Evolutionary conservation across 2,329 filamentous ascomycete genomes (phyloP).

Genomic region (Venturiaceae sp.): DNA sequence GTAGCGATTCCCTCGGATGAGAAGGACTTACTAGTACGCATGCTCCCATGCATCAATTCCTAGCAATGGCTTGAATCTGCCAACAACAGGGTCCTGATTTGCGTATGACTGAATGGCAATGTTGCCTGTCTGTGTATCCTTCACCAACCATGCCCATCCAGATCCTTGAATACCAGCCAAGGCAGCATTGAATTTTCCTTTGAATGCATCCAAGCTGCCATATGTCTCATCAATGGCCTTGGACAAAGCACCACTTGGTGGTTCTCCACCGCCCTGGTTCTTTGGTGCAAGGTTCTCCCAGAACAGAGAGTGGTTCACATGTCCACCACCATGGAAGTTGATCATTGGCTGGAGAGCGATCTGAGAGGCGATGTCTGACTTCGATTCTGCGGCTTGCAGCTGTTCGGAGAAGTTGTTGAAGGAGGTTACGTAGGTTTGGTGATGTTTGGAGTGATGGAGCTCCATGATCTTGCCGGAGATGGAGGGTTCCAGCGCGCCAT

Average conservation of each 20-base stretch:
- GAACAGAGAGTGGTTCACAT: conserved; percentile 59
- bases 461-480: conserved; percentile 93
- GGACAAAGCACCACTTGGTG: conserved; percentile 46
- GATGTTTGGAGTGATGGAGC: conserved; percentile 89
- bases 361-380: conserved; percentile 43
- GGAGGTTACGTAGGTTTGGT: conserved; percentile 86
- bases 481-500: conserved; percentile 78
- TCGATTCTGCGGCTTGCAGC: conserved; percentile 46
- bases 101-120: conserved; percentile 61
- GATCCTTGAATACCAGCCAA: conserved; percentile 56
- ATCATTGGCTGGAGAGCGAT: conserved; percentile 48
- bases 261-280: conserved; percentile 56
- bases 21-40: conserved; percentile 65
- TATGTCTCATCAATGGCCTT: conserved; percentile 50
- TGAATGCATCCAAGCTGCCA: conserved; percentile 48
- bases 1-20: background rate
- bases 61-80: conserved; percentile 70
- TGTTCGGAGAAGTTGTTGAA: conserved; percentile 75
- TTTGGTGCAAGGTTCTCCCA: conserved; percentile 63
- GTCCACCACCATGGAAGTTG: conserved; percentile 58
- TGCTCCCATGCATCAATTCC: conserved; percentile 96
- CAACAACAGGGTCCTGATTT: conserved; percentile 85
- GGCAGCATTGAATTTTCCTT: conserved; percentile 54
- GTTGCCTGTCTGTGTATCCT: conserved; percentile 50
- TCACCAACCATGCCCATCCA: conserved; percentile 55